These are phyloP conservation scores for Botrytis elliptica DNA, from an alignment of 2,329 filamentous ascomycete species.

Conservation along the genomic window DNA sequence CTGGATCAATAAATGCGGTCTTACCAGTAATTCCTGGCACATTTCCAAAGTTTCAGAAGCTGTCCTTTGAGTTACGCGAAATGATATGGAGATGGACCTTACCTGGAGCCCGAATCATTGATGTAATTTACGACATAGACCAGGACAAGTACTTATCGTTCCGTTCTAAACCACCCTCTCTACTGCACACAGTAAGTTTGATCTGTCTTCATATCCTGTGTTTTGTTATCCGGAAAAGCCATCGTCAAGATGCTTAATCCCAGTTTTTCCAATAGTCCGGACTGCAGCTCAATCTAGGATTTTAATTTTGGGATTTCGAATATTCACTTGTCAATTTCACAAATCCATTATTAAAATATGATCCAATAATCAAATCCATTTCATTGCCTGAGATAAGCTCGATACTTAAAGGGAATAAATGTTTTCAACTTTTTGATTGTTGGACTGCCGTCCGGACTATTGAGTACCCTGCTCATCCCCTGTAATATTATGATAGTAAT, in stretches of 20 bases:
- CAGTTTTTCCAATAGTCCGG: background rate
- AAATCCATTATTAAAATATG: background rate
- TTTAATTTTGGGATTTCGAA: background rate
- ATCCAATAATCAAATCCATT: background rate
- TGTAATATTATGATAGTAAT: background rate
- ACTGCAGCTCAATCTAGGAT: background rate
- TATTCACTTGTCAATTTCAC: background rate
- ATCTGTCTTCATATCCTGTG: background rate
- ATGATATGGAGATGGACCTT: background rate
- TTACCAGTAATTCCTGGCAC: background rate
- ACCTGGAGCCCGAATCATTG: background rate
- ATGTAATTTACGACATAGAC: conserved; percentile 14
- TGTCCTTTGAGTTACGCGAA: background rate
- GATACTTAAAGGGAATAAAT: background rate
- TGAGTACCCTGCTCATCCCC: background rate
- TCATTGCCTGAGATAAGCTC: background rate
- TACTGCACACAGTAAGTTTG: conserved; percentile 9
- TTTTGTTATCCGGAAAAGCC: background rate
- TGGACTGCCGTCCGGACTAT: background rate
- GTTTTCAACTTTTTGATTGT: background rate
- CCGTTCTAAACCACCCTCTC: background rate
- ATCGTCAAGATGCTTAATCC: background rate
- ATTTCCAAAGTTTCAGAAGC: background rate
- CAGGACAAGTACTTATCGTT: conserved; percentile 14
- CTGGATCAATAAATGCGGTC: no score